Evolutionary conservation across 345 rosid genomes (phyloP).

Genomic region (Salix udensis): DNA sequence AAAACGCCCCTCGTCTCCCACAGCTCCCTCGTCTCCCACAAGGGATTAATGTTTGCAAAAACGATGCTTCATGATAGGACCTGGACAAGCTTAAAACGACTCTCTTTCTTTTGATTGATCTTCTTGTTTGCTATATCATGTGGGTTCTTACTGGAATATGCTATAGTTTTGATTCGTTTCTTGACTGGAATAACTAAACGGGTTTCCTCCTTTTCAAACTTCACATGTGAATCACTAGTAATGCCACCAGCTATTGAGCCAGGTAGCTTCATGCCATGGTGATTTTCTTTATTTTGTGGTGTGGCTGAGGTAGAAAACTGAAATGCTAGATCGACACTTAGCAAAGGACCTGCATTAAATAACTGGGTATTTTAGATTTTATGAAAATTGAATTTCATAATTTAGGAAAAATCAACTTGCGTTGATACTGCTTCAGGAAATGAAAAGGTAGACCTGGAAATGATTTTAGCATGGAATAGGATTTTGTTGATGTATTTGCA

Average conservation of each 20-base stretch:
- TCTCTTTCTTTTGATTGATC: background rate
- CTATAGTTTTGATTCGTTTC: background rate
- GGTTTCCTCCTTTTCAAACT: too few species aligned
- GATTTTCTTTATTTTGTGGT: background rate
- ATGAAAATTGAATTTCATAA: background rate
- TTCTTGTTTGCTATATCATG: background rate
- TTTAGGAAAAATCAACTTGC: background rate
- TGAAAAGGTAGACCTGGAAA: background rate
- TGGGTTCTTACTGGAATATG: background rate
- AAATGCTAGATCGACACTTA: background rate
- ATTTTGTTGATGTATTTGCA: background rate
- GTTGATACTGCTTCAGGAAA: too few species aligned
- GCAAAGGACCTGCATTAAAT: too few species aligned
- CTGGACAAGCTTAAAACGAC: slow-evolving; percentile 44
- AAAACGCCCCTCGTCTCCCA: too few species aligned
- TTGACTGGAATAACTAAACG: background rate
- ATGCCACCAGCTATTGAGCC: too few species aligned
- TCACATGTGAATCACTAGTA: background rate
- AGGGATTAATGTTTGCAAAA: slow-evolving; percentile 18
- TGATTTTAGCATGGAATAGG: background rate
- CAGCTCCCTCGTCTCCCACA: too few species aligned
- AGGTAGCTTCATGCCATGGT: background rate
- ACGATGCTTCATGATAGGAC: slow-evolving; percentile 49
- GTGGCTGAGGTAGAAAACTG: background rate
- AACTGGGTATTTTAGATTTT: background rate